Evolutionary conservation across 805 yeast species (phyloP), one percentile per base, ranked within the genome.

Genomic region (Millerozyma acaciae): DNA sequence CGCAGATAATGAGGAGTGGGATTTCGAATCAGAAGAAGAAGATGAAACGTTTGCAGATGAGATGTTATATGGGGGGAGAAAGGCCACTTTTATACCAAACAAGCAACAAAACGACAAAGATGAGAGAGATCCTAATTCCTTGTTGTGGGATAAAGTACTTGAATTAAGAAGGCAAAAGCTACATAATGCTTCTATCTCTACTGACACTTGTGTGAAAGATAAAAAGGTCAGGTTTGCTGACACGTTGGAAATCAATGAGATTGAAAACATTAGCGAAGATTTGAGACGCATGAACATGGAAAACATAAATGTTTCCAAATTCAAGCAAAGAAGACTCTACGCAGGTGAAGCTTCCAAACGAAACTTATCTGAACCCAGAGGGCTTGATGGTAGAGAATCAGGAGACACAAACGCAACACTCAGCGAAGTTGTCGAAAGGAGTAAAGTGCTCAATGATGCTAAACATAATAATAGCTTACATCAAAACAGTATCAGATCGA

Each of bases 161-260:
- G 32, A 57, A 43, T 45, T 53, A 21, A 35, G 65, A 42, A 18
- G 23, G 24, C 30, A 43, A 30, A 21, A 22, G 8, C 21, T 13
- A 8, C 22, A 18, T 30, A 18, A 15, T 20, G 13, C 13, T 24
- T 10, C 28, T 15, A 25, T 15, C 7, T n/a, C 18, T 8, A n/a
- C 20, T 14, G 10, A 12, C 8, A 16, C 26, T 8, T 26, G 28
- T 16, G 31, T 32, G 23, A 17, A 21, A n/a, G 63, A 63, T 40
- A 77, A 76, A 44, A 55, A 72, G 2, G 86, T 81, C 7, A 53
- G 68, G 12, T 81, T 80, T 56, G 65, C 78, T 0, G 64, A 65
- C 1, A 58, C 58, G 2, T 60, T 78, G 20, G 74, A 78, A 28
- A 70, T 82, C 8, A 79, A 78, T 40, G 78, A 76, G 36, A 66